phyloP scores from a whole-genome alignment of 768 basidiomycete species.

The Lactarius pseudohatsudake region DNA sequence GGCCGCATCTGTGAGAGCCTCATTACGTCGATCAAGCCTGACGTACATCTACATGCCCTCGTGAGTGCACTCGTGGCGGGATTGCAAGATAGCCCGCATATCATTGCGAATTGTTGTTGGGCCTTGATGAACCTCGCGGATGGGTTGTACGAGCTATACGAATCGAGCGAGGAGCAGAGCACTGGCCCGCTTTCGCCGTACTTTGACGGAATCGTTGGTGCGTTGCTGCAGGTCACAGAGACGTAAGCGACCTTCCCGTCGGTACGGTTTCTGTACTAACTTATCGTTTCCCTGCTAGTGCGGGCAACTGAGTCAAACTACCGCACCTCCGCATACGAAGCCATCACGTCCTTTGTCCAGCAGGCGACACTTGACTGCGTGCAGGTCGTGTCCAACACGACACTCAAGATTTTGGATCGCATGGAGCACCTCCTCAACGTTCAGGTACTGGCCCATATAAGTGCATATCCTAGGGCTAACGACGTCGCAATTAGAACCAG shows the following conservation, averaged over 20 bases:
- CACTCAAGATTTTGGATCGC: constrained; percentile 77
- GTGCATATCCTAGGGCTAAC: constrained; percentile 5
- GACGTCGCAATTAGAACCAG: constrained; percentile 60
- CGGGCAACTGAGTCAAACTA: constrained; percentile 88
- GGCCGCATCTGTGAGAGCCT: constrained; percentile 92
- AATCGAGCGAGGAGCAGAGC: constrained; percentile 51
- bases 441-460: constrained; percentile 61
- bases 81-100: constrained; percentile 76
- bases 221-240: constrained; percentile 84
- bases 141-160: constrained; percentile 75
- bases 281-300: constrained; percentile 41
- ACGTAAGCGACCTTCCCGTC: constrained; percentile 49
- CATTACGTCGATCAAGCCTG: constrained; percentile 82
- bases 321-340: constrained; percentile 94
- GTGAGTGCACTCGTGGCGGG: constrained; percentile 81
- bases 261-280: constrained; percentile 22
- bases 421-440: constrained; percentile 87
- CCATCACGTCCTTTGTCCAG: constrained; percentile 83
- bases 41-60: constrained; percentile 81
- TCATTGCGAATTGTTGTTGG: constrained; percentile 94
- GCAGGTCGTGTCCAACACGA: constrained; percentile 76
- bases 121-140: constrained; percentile 94
- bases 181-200: constrained; percentile 80
- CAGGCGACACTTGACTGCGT: constrained; percentile 81
- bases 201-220: constrained; percentile 82